These are phyloP conservation scores for Massarina eburnea DNA, from an alignment of 2,329 filamentous ascomycete species.

Conservation along the genomic window DNA sequence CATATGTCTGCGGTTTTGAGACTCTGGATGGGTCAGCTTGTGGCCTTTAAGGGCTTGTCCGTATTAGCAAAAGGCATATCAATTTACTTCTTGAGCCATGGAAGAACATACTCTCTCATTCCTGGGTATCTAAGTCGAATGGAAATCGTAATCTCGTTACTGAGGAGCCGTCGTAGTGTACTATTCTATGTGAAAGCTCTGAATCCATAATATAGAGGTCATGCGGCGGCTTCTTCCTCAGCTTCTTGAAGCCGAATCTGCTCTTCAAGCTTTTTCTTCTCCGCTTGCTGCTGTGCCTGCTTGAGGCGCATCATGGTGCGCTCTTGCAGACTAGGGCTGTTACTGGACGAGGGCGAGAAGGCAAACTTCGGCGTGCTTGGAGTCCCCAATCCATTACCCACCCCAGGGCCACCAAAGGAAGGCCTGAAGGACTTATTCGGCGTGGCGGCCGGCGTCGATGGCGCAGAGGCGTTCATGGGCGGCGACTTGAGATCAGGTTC, in stretches of 20 bases:
- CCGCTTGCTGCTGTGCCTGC: constrained; percentile 48
- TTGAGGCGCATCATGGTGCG: constrained; percentile 49
- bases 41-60: too few species aligned
- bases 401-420: constrained; percentile 22
- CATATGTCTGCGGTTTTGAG: too few species aligned
- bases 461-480: constrained; percentile 19
- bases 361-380: constrained; percentile 43
- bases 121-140: neutral
- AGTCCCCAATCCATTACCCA: constrained; percentile 19
- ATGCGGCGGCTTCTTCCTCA: constrained; percentile 5
- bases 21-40: too few species aligned
- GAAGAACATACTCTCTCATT: neutral
- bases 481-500: constrained; percentile 51
- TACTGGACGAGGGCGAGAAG: constrained; percentile 44
- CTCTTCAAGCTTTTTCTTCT: constrained; percentile 48
- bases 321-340: constrained; percentile 42
- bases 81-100: neutral
- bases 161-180: neutral
- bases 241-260: constrained; percentile 47
- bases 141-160: neutral
- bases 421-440: constrained; percentile 30
- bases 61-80: neutral
- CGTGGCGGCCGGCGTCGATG: constrained; percentile 32
- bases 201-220: neutral
- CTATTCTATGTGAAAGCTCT: neutral